Percentiles rank a stretch among this genome's conserved stretches.
phyloP scores from a whole-genome alignment of 305 asterid species.

The Fraxinus albicans region DNA sequence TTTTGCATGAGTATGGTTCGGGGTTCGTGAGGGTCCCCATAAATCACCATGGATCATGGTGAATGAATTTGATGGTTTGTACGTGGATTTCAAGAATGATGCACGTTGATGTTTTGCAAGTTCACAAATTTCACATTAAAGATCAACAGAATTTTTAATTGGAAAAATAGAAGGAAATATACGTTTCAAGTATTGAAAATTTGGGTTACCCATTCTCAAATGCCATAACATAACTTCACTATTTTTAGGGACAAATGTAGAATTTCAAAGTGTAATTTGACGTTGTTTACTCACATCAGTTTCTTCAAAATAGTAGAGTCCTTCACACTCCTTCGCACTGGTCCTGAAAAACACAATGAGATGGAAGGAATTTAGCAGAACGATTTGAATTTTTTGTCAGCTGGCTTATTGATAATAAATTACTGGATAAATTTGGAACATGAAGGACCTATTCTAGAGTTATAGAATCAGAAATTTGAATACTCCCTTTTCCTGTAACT shows the following conservation, averaged over 20 bases:
- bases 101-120: background rate
- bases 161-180: background rate
- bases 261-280: background rate
- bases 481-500: no score
- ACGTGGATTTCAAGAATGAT: background rate
- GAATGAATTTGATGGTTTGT: background rate
- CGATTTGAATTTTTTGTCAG: background rate
- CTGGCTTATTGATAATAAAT: background rate
- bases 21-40: background rate
- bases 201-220: background rate
- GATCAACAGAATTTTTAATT: background rate
- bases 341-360: background rate
- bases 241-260: background rate
- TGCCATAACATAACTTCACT: background rate
- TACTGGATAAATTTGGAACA: background rate
- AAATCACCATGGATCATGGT: background rate
- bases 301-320: background rate
- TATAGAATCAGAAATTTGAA: background rate
- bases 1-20: background rate
- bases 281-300: background rate
- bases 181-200: background rate
- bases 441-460: background rate
- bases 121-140: background rate
- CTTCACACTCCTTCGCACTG: background rate
- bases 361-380: background rate